Base-by-base conservation (phyloP, 2,329 filamentous ascomycete species). In the Colletotrichum salicis region DNA sequence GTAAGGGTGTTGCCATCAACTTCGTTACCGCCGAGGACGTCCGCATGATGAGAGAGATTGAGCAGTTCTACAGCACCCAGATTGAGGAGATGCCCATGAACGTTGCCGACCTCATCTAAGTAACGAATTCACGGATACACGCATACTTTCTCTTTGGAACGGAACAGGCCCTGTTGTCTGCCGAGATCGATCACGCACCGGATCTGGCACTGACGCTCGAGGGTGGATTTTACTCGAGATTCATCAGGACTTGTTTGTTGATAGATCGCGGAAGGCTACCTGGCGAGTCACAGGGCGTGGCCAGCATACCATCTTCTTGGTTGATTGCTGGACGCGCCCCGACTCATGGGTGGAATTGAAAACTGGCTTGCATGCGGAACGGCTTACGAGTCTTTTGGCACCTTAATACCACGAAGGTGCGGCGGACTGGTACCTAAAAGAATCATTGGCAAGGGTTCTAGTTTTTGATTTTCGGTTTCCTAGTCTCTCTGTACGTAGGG, bases 1-100 rank as follows among this genome's bases (percentile, higher is more conserved):
- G 96, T 86, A 99, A 99, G 93, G 96, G 96, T 93, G 96, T 99
- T 84, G 96, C 96, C 81, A 99, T 99, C 91, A 99, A 99, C 94
- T 99, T 99, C 84, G 96, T 99, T 84, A 98, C 96, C 74, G 94
- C 95, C 80, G 96, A 99, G 78, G 96, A 99, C 86, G 96, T 99
- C 81, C 95, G 96, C 85, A 98, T 99, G 94, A 97, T 99, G 94
- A 92, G 96, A 84, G 96, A 99, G 87, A 99, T 99, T 80, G 96
- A 99, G 86, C 94, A 98, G 88, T 99, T 98, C 91, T 99, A 99
- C 93, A 97, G 94, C 91, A 99, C 96, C 85, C 96, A 99, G 89
- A 98, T 99, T 78, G 96, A 99, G 88, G 96, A 99, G 91, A 99
- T 99, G 96, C 96, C 96, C 82, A 98, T 99, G 96, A 93, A 93